Conservation (phyloP, 192 early-diverging fungal species). For the Dispira parvispora region DNA sequence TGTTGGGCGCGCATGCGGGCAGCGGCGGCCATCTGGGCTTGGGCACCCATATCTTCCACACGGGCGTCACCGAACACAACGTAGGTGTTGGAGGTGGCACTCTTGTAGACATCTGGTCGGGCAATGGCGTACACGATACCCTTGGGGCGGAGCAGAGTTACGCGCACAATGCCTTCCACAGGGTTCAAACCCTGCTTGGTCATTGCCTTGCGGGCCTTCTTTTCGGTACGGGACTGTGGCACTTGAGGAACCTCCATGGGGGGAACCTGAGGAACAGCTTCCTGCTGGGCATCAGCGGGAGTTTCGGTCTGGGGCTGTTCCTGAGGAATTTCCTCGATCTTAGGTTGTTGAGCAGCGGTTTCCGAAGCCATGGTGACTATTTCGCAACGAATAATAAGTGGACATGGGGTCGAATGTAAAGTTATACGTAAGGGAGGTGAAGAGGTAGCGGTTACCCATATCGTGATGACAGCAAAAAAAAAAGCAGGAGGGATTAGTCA, state of each 20-base stretch:
- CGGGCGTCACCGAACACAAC: constrained; percentile 93
- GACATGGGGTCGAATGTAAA: too few species aligned
- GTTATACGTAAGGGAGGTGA: too few species aligned
- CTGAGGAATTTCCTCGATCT: too few species aligned
- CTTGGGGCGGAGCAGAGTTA: constrained; percentile 70
- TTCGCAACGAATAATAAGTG: too few species aligned
- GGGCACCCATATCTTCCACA: constrained; percentile 64
- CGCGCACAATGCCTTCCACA: constrained; percentile 71
- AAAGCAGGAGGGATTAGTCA: too few species aligned
- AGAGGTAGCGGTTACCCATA: too few species aligned
- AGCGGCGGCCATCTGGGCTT: constrained; percentile 40
- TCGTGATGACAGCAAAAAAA: too few species aligned
- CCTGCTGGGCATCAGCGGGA: constrained; percentile 25
- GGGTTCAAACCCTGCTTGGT: constrained; percentile 77
- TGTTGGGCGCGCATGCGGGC: constrained; percentile 46
- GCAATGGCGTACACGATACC: constrained; percentile 74
- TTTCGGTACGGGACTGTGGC: constrained; percentile 46
- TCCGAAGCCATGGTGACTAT: too few species aligned
- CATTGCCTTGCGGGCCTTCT: constrained; percentile 96
- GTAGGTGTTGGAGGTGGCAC: constrained; percentile 74
- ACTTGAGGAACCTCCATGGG: too few species aligned
- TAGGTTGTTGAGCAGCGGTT: too few species aligned
- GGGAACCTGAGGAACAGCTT: too few species aligned
- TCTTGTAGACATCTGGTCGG: constrained; percentile 88
- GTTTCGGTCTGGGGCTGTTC: too few species aligned